Evolutionary conservation across 768 basidiomycete genomes (phyloP).

Genomic region (Leccinum ochraceum): DNA sequence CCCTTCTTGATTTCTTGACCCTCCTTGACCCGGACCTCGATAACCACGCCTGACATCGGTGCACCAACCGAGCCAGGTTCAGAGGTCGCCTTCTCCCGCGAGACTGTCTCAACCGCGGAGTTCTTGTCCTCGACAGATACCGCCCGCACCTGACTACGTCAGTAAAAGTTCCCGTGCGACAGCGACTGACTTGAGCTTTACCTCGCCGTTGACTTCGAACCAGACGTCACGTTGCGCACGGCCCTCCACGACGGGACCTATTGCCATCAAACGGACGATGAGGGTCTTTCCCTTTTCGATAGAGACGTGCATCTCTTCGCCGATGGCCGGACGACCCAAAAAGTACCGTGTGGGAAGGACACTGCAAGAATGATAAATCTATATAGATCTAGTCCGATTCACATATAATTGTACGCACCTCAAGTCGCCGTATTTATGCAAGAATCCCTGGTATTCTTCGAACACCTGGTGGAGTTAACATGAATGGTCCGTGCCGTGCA

Average conservation of each 20-base stretch:
- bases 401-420: conserved; percentile 52
- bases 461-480: conserved; percentile 64
- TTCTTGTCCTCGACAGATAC: conserved; percentile 96
- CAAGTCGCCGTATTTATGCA: conserved; percentile 93
- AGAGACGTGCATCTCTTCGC: conserved; percentile 95
- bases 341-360: conserved; percentile 97
- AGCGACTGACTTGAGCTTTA: conserved; percentile 33
- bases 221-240: conserved; percentile 94
- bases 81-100: conserved; percentile 89
- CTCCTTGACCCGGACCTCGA: conserved; percentile 97
- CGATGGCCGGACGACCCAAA: conserved; percentile 86
- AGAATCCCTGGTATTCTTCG: conserved; percentile 94
- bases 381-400: conserved; percentile 9
- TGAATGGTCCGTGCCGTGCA: conserved; percentile 9
- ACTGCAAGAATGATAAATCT: conserved; percentile 42
- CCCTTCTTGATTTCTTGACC: conserved; percentile 98
- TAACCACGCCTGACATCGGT: conserved; percentile 97
- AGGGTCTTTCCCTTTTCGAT: conserved; percentile 97
- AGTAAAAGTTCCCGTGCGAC: conserved; percentile 16
- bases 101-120: conserved; percentile 93
- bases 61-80: conserved; percentile 98
- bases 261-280: conserved; percentile 93
- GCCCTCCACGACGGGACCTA: conserved; percentile 90
- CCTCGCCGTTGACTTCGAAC: conserved; percentile 98
- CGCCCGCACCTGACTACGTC: conserved; percentile 72